These are phyloP conservation scores for Scorias spongiosa DNA, from an alignment of 2,329 filamentous ascomycete genomes.

Conservation along the genomic window DNA sequence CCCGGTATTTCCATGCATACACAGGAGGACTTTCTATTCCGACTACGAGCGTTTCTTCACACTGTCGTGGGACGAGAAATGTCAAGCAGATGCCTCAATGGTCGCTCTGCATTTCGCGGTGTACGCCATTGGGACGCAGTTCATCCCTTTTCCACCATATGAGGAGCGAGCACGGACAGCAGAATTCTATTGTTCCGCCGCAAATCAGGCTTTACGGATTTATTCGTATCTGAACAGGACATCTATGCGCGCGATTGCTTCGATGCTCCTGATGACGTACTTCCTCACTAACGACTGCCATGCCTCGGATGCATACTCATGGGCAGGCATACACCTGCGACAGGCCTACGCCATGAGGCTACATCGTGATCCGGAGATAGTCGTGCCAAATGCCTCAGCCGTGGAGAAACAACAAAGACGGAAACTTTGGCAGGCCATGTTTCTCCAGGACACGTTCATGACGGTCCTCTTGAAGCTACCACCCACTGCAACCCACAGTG, in stretches of 20 bases:
- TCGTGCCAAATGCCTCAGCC: conserved; percentile 45
- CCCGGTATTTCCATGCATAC: conserved; percentile 67
- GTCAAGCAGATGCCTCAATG: conserved; percentile 49
- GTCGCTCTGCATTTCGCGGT: conserved; percentile 62
- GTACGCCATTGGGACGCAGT: conserved; percentile 65
- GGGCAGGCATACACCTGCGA: conserved; percentile 60
- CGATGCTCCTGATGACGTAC: conserved; percentile 70
- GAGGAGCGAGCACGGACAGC: conserved; percentile 57
- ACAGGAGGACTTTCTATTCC: conserved; percentile 58
- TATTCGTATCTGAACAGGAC: conserved; percentile 64
- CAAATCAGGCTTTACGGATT: conserved; percentile 61
- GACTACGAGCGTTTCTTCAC: conserved; percentile 71
- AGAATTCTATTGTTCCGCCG: conserved; percentile 65
- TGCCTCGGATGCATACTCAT: conserved; percentile 68
- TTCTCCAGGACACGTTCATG: conserved; percentile 68
- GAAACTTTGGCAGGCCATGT: conserved; percentile 69
- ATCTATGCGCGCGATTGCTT: conserved; percentile 57
- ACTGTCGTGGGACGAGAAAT: conserved; percentile 41
- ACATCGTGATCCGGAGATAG: conserved; percentile 64
- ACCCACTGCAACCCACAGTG: conserved; percentile 63
- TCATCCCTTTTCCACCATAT: conserved; percentile 43
- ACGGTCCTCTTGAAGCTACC: conserved; percentile 65
- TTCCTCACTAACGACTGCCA: conserved; percentile 80
- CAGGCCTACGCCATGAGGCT: conserved; percentile 72
- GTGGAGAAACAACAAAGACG: conserved; percentile 66